phyloP scores from a whole-genome alignment of 441 rosid species.

The Adansonia rubrostipa region DNA sequence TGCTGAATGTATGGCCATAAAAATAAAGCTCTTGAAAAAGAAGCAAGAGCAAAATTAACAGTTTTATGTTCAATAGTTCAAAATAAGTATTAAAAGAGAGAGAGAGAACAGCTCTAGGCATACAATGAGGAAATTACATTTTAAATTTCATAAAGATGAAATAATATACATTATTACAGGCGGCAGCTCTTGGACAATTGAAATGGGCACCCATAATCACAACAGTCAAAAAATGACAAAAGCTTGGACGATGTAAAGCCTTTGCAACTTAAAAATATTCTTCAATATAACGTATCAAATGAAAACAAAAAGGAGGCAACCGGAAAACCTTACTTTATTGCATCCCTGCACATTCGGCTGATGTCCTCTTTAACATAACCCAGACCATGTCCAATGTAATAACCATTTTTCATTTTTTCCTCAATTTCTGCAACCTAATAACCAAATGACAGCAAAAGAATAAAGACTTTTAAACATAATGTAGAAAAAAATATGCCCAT shows the following conservation, averaged over 20 bases:
- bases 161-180: background rate
- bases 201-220: background rate
- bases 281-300: slow-evolving; percentile 12
- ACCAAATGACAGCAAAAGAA: slow-evolving; percentile 32
- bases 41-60: background rate
- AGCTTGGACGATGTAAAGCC: slow-evolving; percentile 18
- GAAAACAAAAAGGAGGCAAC: slow-evolving; percentile 23
- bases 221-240: background rate
- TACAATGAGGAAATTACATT: background rate
- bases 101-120: background rate
- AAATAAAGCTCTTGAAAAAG: background rate
- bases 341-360: slow-evolving; percentile 98
- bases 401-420: slow-evolving; percentile 81
- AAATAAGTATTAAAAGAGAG: background rate
- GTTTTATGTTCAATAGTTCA: slow-evolving; percentile 12
- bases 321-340: slow-evolving; percentile 74
- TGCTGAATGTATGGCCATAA: slow-evolving; percentile 15
- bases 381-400: slow-evolving; percentile 85
- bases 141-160: background rate
- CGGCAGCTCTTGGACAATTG: background rate
- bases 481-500: slow-evolving; percentile 22
- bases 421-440: slow-evolving; percentile 92
- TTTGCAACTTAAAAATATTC: slow-evolving; percentile 1
- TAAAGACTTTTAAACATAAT: slow-evolving; percentile 22
- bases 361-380: slow-evolving; percentile 92